Conservation (phyloP, 2,329 filamentous ascomycete species). For the Aureobasidium mangrovei region DNA sequence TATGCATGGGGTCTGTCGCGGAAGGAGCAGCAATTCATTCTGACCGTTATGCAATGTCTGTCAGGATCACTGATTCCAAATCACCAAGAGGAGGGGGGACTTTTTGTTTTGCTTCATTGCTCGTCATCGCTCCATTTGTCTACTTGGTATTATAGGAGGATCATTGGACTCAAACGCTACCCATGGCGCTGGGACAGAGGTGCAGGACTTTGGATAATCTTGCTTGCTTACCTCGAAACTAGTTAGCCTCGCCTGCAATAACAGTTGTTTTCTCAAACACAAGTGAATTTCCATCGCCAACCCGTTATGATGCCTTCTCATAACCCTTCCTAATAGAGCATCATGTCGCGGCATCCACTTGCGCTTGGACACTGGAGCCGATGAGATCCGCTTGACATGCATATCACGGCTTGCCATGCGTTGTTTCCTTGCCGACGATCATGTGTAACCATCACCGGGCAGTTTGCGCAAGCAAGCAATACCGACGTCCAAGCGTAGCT, state of each 20-base stretch:
- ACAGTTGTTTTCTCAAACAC: not conserved
- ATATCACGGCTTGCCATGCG: not conserved
- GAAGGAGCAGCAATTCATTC: not conserved
- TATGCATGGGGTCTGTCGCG: not conserved
- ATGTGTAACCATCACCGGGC: too few relatives aligned
- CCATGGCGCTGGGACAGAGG: slow-evolving; percentile 2
- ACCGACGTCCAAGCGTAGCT: not conserved
- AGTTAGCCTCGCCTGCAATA: not conserved
- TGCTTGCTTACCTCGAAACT: slow-evolving; percentile 1
- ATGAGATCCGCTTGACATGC: not conserved
- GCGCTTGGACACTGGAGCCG: not conserved
- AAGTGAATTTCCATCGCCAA: not conserved
- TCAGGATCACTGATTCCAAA: not conserved
- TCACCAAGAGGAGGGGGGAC: not conserved
- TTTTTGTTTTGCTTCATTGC: not conserved
- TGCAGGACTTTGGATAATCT: not conserved
- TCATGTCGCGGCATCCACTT: not conserved
- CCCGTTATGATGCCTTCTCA: not conserved
- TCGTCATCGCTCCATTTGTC: not conserved
- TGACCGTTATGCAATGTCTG: not conserved
- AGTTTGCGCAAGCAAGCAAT: not conserved
- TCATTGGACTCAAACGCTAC: not conserved
- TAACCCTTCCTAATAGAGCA: not conserved
- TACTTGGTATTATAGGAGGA: not conserved
- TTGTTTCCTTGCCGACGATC: too few relatives aligned